Conservation (phyloP, 2,329 filamentous ascomycete genomes). For the Aspergillus novofumigatus region DNA sequence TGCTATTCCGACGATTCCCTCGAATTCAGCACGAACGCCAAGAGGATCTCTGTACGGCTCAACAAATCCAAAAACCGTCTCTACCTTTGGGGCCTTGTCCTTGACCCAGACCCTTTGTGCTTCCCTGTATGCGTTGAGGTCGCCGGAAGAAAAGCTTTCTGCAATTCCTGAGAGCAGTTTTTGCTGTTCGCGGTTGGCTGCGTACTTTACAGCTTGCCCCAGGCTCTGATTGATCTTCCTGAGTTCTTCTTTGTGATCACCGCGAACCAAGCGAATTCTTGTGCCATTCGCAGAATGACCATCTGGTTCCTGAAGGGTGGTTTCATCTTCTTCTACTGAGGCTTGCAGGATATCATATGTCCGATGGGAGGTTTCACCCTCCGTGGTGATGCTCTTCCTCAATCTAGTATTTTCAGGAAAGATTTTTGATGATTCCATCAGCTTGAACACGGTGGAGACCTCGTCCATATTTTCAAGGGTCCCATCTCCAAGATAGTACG, state of each 20-base stretch:
- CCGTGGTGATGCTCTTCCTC: slow-evolving; percentile 43
- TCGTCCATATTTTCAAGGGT: slow-evolving; percentile 42
- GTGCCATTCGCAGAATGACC: background rate
- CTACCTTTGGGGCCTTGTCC: slow-evolving; percentile 50
- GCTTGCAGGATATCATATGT: slow-evolving; percentile 38
- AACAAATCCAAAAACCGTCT: slow-evolving; percentile 52
- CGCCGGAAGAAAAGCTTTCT: slow-evolving; percentile 44
- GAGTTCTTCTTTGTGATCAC: slow-evolving; percentile 13
- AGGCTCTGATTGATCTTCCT: background rate
- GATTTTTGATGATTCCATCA: slow-evolving; percentile 44
- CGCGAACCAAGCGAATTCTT: slow-evolving; percentile 2
- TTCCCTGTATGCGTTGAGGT: slow-evolving; percentile 47
- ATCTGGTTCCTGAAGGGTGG: background rate
- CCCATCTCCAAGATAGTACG: slow-evolving; percentile 23
- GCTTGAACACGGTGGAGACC: slow-evolving; percentile 41
- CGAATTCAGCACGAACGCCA: slow-evolving; percentile 52
- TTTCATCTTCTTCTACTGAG: slow-evolving; percentile 2
- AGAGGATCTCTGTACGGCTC: slow-evolving; percentile 54
- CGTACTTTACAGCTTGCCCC: background rate
- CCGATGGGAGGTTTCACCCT: slow-evolving; percentile 33
- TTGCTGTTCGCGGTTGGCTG: slow-evolving; percentile 1
- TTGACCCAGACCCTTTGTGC: slow-evolving; percentile 52
- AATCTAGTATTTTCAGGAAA: slow-evolving; percentile 45
- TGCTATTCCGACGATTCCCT: slow-evolving; percentile 41
- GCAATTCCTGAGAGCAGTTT: slow-evolving; percentile 3